Percentiles rank a stretch among this genome's conserved stretches.
These are phyloP conservation scores for Echeveria elegans DNA, from an alignment of 164 flowering plant genomes.

Conservation along the genomic window DNA sequence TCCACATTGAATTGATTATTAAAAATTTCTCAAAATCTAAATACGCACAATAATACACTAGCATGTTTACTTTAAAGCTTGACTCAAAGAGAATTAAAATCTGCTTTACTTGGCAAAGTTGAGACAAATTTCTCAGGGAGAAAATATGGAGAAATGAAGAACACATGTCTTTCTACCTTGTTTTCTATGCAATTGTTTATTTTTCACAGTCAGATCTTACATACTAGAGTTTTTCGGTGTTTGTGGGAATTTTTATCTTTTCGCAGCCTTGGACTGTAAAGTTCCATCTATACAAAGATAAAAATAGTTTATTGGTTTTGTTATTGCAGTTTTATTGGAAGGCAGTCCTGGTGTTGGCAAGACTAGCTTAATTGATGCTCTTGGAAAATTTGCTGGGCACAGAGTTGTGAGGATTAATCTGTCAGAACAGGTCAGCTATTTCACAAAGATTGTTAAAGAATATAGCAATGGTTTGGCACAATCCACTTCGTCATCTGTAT, in stretches of 20 bases:
- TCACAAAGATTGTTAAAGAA: background rate
- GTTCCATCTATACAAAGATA: background rate
- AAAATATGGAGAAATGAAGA: background rate
- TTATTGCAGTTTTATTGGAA: constrained; percentile 65
- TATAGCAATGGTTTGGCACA: background rate
- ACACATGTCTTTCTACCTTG: background rate
- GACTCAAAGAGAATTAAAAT: background rate
- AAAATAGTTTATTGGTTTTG: constrained; percentile 6
- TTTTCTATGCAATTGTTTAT: background rate
- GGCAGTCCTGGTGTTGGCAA: constrained; percentile 99
- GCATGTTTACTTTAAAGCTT: background rate
- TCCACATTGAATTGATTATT: background rate
- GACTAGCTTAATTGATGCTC: constrained; percentile 78
- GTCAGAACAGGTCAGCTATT: constrained; percentile 74
- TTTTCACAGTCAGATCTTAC: background rate
- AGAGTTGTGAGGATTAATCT: constrained; percentile 85
- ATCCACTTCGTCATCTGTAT: background rate
- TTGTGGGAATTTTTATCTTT: background rate
- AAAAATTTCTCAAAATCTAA: background rate
- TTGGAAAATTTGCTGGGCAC: constrained; percentile 88
- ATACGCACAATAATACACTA: background rate
- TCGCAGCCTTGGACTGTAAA: background rate
- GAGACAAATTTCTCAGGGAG: no score
- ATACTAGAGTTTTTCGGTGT: background rate
- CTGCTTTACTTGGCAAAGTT: background rate